phyloP scores from a whole-genome alignment of 1,139 yeast genomes.

The Nakaseomyces nivariensis region DNA sequence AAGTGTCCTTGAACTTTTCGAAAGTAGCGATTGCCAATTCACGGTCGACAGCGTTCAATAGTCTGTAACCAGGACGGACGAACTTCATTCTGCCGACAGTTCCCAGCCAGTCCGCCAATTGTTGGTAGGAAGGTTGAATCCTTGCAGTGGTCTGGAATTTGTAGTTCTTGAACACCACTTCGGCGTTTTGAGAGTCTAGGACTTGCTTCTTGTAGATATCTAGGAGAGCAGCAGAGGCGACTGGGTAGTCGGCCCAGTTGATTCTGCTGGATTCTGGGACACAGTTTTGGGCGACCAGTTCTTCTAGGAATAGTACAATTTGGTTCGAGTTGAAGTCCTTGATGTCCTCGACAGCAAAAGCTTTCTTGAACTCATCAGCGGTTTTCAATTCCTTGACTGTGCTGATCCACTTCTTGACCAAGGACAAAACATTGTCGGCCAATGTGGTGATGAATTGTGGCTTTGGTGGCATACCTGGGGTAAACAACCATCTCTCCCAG shows the following conservation, averaged over 20 bases:
- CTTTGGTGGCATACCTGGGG: constrained; percentile 81
- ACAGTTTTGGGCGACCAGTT: constrained; percentile 37
- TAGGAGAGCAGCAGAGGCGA: constrained; percentile 26
- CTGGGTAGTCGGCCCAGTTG: constrained; percentile 24
- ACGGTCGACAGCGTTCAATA: constrained; percentile 55
- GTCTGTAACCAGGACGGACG: constrained; percentile 75
- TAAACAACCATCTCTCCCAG: constrained; percentile 76
- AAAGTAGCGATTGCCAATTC: constrained; percentile 59
- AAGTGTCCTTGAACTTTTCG: constrained; percentile 43
- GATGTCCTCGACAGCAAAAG: constrained; percentile 35
- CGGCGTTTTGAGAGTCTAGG: constrained; percentile 54
- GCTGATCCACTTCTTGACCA: constrained; percentile 58
- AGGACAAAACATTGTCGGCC: constrained; percentile 59
- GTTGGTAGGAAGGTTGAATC: constrained; percentile 37
- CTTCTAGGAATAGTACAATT: constrained; percentile 67
- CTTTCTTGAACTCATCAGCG: constrained; percentile 25
- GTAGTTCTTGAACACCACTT: constrained; percentile 72
- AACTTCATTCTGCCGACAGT: constrained; percentile 93
- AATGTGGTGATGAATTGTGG: constrained; percentile 71
- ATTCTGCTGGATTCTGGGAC: constrained; percentile 12
- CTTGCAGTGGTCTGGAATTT: constrained; percentile 48
- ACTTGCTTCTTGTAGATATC: constrained; percentile 24
- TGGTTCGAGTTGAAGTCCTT: constrained; percentile 60
- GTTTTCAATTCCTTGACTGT: constrained; percentile 23
- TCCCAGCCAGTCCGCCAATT: constrained; percentile 73